Conservation (phyloP, 192 early-diverging fungal species). For the Martensiomyces pterosporus region DNA sequence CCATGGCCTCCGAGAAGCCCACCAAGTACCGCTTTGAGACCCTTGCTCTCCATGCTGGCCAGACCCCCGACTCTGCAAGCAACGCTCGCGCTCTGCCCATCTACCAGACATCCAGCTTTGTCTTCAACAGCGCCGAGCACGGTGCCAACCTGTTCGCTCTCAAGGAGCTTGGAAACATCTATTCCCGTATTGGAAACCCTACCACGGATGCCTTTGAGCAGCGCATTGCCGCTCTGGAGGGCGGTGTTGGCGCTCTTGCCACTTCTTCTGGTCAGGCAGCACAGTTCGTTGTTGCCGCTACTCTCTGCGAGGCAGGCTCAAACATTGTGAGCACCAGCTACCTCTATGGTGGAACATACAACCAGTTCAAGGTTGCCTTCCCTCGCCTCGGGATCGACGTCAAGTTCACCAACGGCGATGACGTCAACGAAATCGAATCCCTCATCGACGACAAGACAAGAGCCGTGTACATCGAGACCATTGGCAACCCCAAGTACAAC, state of each 20-base stretch:
- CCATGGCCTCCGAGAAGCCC: background rate
- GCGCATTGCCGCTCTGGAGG: constrained; percentile 87
- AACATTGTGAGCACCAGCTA: constrained; percentile 82
- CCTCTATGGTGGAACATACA: constrained; percentile 75
- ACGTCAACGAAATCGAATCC: constrained; percentile 66
- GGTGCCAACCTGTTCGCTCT: constrained; percentile 79
- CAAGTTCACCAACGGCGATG: constrained; percentile 70
- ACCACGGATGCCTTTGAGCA: constrained; percentile 89
- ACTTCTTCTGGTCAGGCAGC: constrained; percentile 81
- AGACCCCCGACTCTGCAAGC: constrained; percentile 59
- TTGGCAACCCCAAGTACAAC: constrained; percentile 89
- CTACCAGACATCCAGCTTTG: constrained; percentile 83
- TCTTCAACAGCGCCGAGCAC: constrained; percentile 77
- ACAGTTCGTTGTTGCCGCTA: constrained; percentile 78
- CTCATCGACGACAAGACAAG: constrained; percentile 89
- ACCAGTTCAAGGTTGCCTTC: constrained; percentile 82
- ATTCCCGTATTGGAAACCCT: constrained; percentile 81
- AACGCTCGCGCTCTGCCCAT: constrained; percentile 85
- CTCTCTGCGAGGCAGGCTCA: constrained; percentile 73
- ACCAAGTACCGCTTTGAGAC: constrained; percentile 73
- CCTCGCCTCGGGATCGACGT: constrained; percentile 81
- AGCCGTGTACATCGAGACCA: constrained; percentile 85
- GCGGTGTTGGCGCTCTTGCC: constrained; percentile 72
- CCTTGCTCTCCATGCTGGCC: constrained; percentile 89
- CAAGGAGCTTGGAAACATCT: constrained; percentile 74